phyloP scores from a whole-genome alignment of 176 grass and related monocot genomes.

The Phragmites australis region DNA sequence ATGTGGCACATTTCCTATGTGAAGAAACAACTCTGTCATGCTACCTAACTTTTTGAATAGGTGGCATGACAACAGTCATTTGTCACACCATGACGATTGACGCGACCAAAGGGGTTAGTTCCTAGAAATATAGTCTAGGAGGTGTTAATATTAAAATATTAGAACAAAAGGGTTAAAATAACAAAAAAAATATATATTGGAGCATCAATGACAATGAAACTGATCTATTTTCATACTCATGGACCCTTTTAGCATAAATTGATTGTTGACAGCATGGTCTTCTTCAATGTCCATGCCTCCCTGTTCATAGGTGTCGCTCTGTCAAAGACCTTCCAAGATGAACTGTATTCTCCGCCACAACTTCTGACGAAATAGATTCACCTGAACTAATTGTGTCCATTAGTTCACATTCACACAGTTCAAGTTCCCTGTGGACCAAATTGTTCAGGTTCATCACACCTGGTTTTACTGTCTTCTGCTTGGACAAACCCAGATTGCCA shows the following conservation, averaged over 20 bases:
- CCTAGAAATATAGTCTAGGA: no score
- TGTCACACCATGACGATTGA: no score
- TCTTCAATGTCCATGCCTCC: not conserved
- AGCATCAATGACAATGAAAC: conserved; percentile 8
- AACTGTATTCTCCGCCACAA: not conserved
- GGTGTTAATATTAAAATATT: no score
- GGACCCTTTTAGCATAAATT: conserved; percentile 16
- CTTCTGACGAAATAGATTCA: conserved; percentile 20
- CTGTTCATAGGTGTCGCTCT: conserved; percentile 20
- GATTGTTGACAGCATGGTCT: not conserved
- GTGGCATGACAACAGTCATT: no score
- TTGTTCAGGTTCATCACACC: not conserved
- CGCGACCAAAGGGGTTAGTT: no score
- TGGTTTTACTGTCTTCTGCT: conserved; percentile 21
- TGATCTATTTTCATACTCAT: not conserved
- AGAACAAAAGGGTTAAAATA: no score
- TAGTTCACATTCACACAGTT: not conserved
- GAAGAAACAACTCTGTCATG: no score
- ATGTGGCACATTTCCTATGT: no score
- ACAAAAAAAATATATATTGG: no score
- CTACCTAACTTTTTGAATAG: no score
- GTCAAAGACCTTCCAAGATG: conserved; percentile 12
- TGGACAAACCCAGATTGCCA: not conserved
- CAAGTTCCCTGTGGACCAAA: conserved; percentile 1
- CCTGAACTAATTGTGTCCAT: not conserved